Evolutionary conservation across 352 stramenopile genomes (phyloP), one percentile per base, ranked within the genome.

Genomic region (Aphanomyces invadans): DNA sequence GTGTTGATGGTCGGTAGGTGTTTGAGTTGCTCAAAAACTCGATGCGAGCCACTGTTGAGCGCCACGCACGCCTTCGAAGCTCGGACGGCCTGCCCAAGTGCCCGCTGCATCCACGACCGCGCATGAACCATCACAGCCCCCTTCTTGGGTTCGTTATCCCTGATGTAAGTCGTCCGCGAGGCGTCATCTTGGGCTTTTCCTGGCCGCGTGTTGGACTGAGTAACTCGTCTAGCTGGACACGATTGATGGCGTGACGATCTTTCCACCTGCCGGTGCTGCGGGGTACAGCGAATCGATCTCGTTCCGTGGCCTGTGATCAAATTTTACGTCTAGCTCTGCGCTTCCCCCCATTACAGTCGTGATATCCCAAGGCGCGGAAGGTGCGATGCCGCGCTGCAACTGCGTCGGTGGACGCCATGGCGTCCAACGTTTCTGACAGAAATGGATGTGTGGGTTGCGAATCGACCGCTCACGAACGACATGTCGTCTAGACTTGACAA

Each of bases 21-120:
- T 96, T 99, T 62, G 97, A 99, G 77, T 74, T 99, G 3, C 76
- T 99, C 32, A 99, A 99, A 77, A 99, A 99, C 74, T 88, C 87
- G 32, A 99, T 99, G 96, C 83, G 95, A 49, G 97, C 97, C 5
- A 99, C 96, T 1, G 83, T 98, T 28, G 95, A 99, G 74, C 84
- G 89, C 71, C 94, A 99, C 69, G 85, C 87, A 7, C 74, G 90
- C 15, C 83, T 95, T n/a, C 67, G 73, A 0, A 65, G 70, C 29
- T 4, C 32, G 12, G 49, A 57, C 23, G 11, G n/a, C n/a, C 46
- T 32, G 49, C 31, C 53, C 23, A 62, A 45, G 26, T 62, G 53
- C 17, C 17, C 31, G 31, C 11, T 62, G 23, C 72, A 75, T 33
- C 74, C 87, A 36, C 68, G 82, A 62, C 77, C 76, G 52, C 77